These are phyloP conservation scores for Lasiosphaeria hispida DNA, from an alignment of 495 filamentous ascomycete genomes.

Conservation along the genomic window DNA sequence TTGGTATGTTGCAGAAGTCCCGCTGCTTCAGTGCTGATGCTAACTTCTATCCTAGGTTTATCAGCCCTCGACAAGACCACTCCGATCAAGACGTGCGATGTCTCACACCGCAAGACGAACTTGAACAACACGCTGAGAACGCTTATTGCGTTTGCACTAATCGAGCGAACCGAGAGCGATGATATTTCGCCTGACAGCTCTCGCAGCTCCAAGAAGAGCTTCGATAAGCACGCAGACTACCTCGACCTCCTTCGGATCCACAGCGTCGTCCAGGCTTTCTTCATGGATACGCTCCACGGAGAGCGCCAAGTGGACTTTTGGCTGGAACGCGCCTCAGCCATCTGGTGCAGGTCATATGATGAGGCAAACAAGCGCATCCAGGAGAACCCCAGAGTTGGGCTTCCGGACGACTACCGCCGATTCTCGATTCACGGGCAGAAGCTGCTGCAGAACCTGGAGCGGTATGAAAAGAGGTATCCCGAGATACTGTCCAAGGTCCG, in stretches of 20 bases:
- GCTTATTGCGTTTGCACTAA: constrained; percentile 67
- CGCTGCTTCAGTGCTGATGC: not conserved
- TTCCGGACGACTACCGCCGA: constrained; percentile 68
- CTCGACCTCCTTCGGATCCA: constrained; percentile 75
- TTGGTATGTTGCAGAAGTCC: constrained; percentile 45
- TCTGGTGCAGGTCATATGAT: constrained; percentile 64
- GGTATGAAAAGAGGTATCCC: constrained; percentile 42
- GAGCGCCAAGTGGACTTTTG: constrained; percentile 59
- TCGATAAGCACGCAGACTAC: constrained; percentile 51
- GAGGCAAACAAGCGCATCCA: constrained; percentile 58
- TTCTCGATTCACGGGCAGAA: constrained; percentile 66
- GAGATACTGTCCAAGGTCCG: constrained; percentile 37
- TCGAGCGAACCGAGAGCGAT: constrained; percentile 61
- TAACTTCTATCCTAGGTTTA: constrained; percentile 31
- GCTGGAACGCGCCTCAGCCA: constrained; percentile 57
- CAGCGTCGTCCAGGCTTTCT: constrained; percentile 77
- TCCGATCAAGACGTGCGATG: constrained; percentile 57
- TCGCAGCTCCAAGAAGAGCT: constrained; percentile 47
- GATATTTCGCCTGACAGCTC: constrained; percentile 40
- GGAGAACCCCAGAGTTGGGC: constrained; percentile 53
- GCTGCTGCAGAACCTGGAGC: constrained; percentile 48
- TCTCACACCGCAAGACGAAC: constrained; percentile 37
- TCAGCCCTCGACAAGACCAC: constrained; percentile 54
- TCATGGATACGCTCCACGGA: constrained; percentile 63
- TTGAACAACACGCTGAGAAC: constrained; percentile 66